Base-by-base conservation (phyloP, 805 yeast genomes). In the Candida xiaguanensis region DNA sequence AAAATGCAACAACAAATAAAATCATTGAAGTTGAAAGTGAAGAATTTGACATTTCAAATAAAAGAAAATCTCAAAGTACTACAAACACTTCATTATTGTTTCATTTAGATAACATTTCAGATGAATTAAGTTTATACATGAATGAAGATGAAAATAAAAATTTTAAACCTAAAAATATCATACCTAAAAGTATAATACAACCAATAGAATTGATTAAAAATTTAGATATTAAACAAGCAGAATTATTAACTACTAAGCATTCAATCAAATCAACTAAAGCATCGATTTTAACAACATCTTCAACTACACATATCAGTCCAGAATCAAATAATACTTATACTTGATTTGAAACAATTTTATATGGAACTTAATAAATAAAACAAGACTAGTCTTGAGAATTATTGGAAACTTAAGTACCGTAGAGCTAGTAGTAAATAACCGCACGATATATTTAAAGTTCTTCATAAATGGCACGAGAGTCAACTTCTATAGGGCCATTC, bases 81-180 rank as follows among this genome's bases (percentile, higher is more conserved):
- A 58, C 66, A 12, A 31, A 31, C n/a, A 25, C 35, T 4, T 37
- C 40, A 19, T 42, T 61, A 2, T 28, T 53, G 29, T 59, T 58
- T 19, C 47, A 49, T 32, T 47, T 61, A 29, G 66, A 62, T 6
- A 59, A 56, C 25, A 40, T 62, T 17, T 52, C 61, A 3, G 49
- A 55, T 32, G 59, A 58, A 33, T 35, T 59, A 9, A 52, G 61
- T 2, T 43, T 49, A 2, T 57, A 41, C 31, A 41, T 53, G 28
- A 28, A 43, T 6, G 47, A 47, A 5, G 46, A 36, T 16, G 36
- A 36, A 3, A 19, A 34, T 12, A 24, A 5, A 8, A 17, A 39
- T 11, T 31, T 18, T n/a, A 16, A 36, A 16, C 24, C 12, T 6
- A 24, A 26, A 26, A 37, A 30, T 31, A 6, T 37, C 3, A 30